A percentile compares a stretch with the other conserved stretches of the same genome.
Evolutionary conservation across 2,329 filamentous ascomycete genomes (phyloP).

Genomic region (Botrytis sinoallii): DNA sequence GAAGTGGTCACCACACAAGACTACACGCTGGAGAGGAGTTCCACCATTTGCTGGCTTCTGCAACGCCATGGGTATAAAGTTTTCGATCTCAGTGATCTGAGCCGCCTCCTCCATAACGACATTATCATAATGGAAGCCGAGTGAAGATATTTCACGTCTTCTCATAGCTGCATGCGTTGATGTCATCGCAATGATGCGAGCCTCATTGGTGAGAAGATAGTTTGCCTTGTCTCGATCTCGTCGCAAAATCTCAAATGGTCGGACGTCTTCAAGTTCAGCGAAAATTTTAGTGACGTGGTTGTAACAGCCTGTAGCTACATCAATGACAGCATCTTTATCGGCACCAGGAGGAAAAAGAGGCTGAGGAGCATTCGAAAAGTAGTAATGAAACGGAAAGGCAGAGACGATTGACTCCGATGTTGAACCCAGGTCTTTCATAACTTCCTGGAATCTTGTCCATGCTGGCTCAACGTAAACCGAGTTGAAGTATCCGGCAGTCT

Average conservation of each 20-base stretch:
- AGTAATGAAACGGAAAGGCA: constrained; percentile 82
- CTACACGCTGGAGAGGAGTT: constrained; percentile 77
- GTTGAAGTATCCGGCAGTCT: constrained; percentile 97
- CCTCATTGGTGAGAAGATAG: constrained; percentile 91
- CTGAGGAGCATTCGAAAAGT: constrained; percentile 84
- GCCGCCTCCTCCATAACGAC: constrained; percentile 98
- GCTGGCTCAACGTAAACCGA: constrained; percentile 83
- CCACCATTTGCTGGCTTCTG: constrained; percentile 75
- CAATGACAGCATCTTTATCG: constrained; percentile 64
- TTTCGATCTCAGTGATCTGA: constrained; percentile 96
- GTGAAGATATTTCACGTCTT: constrained; percentile 78
- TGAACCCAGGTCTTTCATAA: constrained; percentile 53
- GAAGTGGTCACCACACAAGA: constrained; percentile 91
- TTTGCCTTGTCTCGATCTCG: constrained; percentile 90
- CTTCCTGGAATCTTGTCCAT: constrained; percentile 81
- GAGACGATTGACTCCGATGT: constrained; percentile 61
- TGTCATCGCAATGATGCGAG: constrained; percentile 98
- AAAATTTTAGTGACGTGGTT: constrained; percentile 88
- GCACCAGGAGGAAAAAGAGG: constrained; percentile 71
- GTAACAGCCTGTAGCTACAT: constrained; percentile 81
- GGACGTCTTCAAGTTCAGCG: constrained; percentile 84
- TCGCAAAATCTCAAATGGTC: constrained; percentile 91
- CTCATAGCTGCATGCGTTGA: constrained; percentile 97
- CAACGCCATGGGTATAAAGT: constrained; percentile 91
- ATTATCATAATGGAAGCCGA: constrained; percentile 98